These are phyloP conservation scores for Handroanthus guayacan DNA, from an alignment of 257 asterid species.

Conservation along the genomic window DNA sequence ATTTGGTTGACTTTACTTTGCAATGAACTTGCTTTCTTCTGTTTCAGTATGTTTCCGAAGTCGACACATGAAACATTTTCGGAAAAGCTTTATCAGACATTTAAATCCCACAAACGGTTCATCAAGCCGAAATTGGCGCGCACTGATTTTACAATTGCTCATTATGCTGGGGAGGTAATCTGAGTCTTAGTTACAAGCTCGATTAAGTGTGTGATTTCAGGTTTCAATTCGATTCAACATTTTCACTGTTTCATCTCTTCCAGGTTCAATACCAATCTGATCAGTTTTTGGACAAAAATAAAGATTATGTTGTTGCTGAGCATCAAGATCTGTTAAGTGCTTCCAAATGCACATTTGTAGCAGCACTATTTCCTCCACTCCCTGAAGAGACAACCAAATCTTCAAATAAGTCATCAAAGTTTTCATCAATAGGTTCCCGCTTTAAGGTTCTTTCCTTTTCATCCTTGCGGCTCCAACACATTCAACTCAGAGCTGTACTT, in stretches of 20 bases:
- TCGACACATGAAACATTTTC: conserved; percentile 94
- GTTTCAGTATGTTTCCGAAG: conserved; percentile 93
- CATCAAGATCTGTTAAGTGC: conserved; percentile 81
- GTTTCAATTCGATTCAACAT: conserved; percentile 32
- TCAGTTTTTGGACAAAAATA: conserved; percentile 92
- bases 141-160: conserved; percentile 76
- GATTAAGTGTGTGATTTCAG: conserved; percentile 24
- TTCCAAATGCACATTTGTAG: conserved; percentile 77
- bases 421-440: conserved; percentile 92
- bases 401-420: conserved; percentile 81
- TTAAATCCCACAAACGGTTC: conserved; percentile 80
- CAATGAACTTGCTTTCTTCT: conserved; percentile 37
- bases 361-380: conserved; percentile 78
- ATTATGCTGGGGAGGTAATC: conserved; percentile 96
- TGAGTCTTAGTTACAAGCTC: conserved; percentile 18
- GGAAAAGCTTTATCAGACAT: conserved; percentile 92
- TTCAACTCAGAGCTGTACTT: not conserved
- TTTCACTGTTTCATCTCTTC: conserved; percentile 31
- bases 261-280: conserved; percentile 91
- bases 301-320: conserved; percentile 90
- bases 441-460: conserved; percentile 62
- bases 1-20: conserved; percentile 19
- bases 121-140: conserved; percentile 87
- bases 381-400: conserved; percentile 78
- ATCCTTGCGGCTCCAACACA: conserved; percentile 14